A percentile compares a stretch with the other conserved stretches of the same genome.
Conservation (phyloP, 2,329 filamentous ascomycete species). For the Nemania sp. region DNA sequence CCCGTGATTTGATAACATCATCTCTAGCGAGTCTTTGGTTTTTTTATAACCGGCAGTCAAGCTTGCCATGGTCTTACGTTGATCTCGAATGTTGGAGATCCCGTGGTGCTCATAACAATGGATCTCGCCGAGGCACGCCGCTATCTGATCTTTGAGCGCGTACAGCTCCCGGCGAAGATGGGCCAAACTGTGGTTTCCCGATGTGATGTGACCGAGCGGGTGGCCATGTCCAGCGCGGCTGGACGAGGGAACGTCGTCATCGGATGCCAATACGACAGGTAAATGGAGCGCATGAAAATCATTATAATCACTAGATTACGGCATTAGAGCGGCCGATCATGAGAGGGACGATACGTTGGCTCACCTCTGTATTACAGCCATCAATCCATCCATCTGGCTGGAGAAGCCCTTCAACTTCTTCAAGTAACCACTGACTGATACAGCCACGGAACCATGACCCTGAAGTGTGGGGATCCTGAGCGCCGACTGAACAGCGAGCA, state of each 20-base stretch:
- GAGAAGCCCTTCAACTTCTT: conserved; percentile 16
- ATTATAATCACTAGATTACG: conserved; percentile 28
- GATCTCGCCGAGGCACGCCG: conserved; percentile 27
- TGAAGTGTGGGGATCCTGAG: conserved; percentile 9
- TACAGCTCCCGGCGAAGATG: conserved; percentile 33
- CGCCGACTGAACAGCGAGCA: conserved; percentile 23
- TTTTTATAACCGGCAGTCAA: conserved; percentile 19
- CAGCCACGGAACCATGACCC: neutral
- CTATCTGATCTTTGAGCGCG: conserved; percentile 33
- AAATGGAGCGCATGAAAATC: no score
- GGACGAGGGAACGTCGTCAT: neutral
- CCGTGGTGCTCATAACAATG: conserved; percentile 3
- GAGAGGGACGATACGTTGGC: neutral
- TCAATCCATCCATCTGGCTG: conserved; percentile 29
- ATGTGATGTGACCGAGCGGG: neutral
- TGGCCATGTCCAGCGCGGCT: neutral
- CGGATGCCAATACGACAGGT: no score
- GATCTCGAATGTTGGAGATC: neutral
- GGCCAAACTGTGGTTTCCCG: conserved; percentile 7
- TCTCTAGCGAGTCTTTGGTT: conserved; percentile 27
- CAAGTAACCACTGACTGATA: neutral
- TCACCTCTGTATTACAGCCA: conserved; percentile 31
- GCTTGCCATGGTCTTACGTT: neutral
- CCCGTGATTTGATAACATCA: conserved; percentile 32
- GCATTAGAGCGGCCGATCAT: neutral